Conservation (phyloP, 352 stramenopile species). For the Thraustotheca clavata region DNA sequence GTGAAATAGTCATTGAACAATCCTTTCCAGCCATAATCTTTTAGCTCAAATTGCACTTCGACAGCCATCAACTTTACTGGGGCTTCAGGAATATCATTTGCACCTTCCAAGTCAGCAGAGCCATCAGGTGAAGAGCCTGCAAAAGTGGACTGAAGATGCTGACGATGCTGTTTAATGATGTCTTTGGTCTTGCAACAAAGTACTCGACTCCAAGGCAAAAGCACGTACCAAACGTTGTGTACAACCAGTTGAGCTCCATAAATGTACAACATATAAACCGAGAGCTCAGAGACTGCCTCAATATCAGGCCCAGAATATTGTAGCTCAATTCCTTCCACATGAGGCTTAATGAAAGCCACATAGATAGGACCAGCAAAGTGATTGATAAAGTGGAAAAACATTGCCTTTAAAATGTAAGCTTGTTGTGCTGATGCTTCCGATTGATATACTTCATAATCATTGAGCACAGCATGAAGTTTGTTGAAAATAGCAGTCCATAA, state of each 20-base stretch:
- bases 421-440: constrained; percentile 86
- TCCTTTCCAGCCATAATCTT: constrained; percentile 67
- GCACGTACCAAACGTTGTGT: constrained; percentile 2
- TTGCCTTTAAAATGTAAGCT: constrained; percentile 90
- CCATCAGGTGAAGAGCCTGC: background rate
- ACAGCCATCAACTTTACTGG: constrained; percentile 11
- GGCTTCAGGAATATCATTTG: background rate
- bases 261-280: constrained; percentile 17
- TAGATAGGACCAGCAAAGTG: constrained; percentile 93
- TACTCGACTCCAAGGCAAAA: background rate
- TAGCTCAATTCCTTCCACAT: constrained; percentile 52
- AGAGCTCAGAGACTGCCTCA: constrained; percentile 17
- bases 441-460: constrained; percentile 90
- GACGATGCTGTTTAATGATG: background rate
- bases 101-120: too few species aligned
- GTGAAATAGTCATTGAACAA: constrained; percentile 92
- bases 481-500: constrained; percentile 9
- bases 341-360: constrained; percentile 88
- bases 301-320: constrained; percentile 11
- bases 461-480: constrained; percentile 36
- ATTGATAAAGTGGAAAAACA: constrained; percentile 95
- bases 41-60: constrained; percentile 10
- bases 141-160: background rate
- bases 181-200: background rate
- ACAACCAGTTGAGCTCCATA: constrained; percentile 15